Percentiles rank a stretch among this genome's conserved stretches.
Evolutionary conservation across 805 yeast species (phyloP).

Genomic region (Blastobotrys robertii): DNA sequence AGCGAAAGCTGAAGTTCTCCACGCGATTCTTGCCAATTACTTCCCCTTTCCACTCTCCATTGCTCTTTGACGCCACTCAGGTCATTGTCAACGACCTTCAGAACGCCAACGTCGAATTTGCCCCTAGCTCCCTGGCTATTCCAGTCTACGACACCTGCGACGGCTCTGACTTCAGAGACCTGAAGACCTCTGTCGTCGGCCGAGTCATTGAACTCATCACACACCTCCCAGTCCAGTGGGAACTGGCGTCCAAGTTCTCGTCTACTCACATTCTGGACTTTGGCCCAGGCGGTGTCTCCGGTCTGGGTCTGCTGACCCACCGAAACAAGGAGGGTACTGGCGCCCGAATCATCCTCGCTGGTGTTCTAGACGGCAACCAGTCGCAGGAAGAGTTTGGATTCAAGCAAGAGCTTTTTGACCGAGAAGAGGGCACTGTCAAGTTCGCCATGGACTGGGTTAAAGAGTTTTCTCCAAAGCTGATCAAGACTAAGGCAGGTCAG

Average conservation of each 20-base stretch:
- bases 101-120: slow-evolving; percentile 48
- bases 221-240: slow-evolving; percentile 91
- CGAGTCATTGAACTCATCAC: slow-evolving; percentile 80
- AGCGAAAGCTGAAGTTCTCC: slow-evolving; percentile 88
- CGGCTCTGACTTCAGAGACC: slow-evolving; percentile 65
- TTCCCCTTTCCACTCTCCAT: slow-evolving; percentile 93
- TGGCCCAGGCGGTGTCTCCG: slow-evolving; percentile 98
- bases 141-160: slow-evolving; percentile 88
- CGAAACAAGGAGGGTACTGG: slow-evolving; percentile 99
- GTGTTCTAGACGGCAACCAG: slow-evolving; percentile 62
- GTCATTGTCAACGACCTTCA: slow-evolving; percentile 57
- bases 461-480: slow-evolving; percentile 79
- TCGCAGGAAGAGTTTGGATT: slow-evolving; percentile 83
- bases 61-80: slow-evolving; percentile 63
- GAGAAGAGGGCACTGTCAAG: slow-evolving; percentile 51
- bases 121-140: slow-evolving; percentile 47
- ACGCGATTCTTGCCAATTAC: slow-evolving; percentile 91
- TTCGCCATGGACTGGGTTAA: slow-evolving; percentile 86
- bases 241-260: slow-evolving; percentile 66
- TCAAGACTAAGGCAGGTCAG: slow-evolving; percentile 56
- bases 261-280: slow-evolving; percentile 90
- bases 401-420: slow-evolving; percentile 89
- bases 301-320: slow-evolving; percentile 91
- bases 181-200: slow-evolving; percentile 43
- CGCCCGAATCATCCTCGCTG: slow-evolving; percentile 86